Evolutionary conservation across 768 basidiomycete species (phyloP).

Genomic region (Suillus hirtellus): DNA sequence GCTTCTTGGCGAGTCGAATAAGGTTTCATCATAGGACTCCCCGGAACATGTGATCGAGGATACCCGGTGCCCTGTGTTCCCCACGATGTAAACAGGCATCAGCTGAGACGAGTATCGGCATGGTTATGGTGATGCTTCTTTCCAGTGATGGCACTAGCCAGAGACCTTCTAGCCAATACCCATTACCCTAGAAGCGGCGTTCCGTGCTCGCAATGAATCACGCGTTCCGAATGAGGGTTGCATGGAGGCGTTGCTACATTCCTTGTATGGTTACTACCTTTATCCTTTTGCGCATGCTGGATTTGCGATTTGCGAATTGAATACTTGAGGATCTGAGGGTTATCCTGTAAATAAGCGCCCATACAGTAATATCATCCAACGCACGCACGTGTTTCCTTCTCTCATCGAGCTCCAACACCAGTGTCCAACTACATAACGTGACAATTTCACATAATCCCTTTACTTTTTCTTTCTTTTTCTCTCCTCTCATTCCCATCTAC

Average conservation of each 20-base stretch:
- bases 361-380: neutral
- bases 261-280: neutral
- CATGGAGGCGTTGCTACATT: neutral
- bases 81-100: neutral
- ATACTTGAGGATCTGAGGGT: neutral
- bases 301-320: neutral
- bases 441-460: neutral
- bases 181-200: neutral
- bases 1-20: neutral
- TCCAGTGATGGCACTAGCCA: neutral
- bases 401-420: neutral
- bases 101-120: neutral
- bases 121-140: neutral
- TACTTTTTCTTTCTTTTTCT: constrained; percentile 10
- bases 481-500: neutral
- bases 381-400: constrained; percentile 6
- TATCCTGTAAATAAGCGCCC: constrained; percentile 1
- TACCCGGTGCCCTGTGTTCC: neutral
- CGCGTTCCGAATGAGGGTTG: neutral
- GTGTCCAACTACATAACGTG: neutral
- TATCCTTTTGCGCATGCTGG: neutral
- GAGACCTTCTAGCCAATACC: neutral
- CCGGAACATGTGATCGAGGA: neutral
- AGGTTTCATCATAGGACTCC: neutral
- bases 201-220: neutral